Percentiles rank a stretch among this genome's conserved stretches.
phyloP scores from a whole-genome alignment of 225 moss, liverwort and hornwort genomes.

The Marchantia paleacea region DNA sequence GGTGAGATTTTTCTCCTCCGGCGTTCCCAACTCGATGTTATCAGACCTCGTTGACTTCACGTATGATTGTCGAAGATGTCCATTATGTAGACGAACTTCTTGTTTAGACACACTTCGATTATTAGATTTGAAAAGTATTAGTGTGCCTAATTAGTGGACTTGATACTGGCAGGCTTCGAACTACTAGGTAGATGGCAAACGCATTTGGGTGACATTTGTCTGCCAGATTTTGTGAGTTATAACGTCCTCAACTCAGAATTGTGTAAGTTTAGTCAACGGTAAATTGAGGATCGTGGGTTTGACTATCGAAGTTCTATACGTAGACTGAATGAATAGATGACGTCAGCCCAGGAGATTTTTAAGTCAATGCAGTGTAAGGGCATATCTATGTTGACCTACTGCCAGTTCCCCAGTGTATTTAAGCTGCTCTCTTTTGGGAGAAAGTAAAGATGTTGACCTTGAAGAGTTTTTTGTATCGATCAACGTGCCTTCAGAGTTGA shows the following conservation, averaged over 20 bases:
- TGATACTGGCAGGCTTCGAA: conserved; percentile 1
- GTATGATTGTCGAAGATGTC: background rate
- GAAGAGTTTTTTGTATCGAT: too few species aligned
- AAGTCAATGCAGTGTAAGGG: too few species aligned
- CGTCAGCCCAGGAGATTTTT: too few species aligned
- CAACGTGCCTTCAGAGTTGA: too few species aligned
- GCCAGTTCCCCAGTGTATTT: too few species aligned
- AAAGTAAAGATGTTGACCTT: too few species aligned
- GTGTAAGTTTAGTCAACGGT: too few species aligned
- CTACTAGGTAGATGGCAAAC: background rate
- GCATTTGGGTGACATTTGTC: background rate
- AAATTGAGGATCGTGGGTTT: too few species aligned
- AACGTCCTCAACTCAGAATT: background rate
- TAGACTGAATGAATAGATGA: too few species aligned
- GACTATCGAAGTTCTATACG: too few species aligned
- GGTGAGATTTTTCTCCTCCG: conserved; percentile 18
- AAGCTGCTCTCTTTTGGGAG: too few species aligned
- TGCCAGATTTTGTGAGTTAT: background rate
- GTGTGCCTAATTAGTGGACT: background rate
- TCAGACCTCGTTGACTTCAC: background rate
- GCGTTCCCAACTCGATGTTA: background rate
- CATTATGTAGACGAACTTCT: background rate
- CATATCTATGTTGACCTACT: too few species aligned
- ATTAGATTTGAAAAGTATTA: background rate
- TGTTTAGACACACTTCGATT: background rate